Evolutionary conservation across 495 filamentous ascomycete species (phyloP).

Genomic region (Hypoxylon fuscum): DNA sequence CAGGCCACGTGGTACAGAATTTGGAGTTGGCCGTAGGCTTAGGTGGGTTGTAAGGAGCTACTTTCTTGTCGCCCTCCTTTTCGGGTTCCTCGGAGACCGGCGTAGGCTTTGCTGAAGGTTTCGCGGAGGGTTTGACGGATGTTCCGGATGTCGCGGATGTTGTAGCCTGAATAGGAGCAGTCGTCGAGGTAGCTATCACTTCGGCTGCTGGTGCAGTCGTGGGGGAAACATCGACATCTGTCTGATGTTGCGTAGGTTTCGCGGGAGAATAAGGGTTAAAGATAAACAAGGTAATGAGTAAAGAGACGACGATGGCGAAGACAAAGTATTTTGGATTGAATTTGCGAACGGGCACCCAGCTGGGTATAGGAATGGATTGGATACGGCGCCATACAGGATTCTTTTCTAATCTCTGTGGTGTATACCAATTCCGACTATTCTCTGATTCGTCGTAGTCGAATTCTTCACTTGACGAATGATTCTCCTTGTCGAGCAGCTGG

Average conservation of each 20-base stretch:
- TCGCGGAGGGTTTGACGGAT: no score
- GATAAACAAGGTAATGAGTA: slow-evolving; percentile 35
- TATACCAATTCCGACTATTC: slow-evolving; percentile 24
- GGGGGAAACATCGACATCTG: slow-evolving; percentile 23
- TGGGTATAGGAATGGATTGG: slow-evolving; percentile 31
- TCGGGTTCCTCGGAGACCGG: background rate
- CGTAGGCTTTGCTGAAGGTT: background rate
- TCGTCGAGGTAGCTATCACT: background rate
- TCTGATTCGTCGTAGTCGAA: slow-evolving; percentile 36
- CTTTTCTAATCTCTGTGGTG: slow-evolving; percentile 9
- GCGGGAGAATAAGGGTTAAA: slow-evolving; percentile 39
- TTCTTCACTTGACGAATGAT: slow-evolving; percentile 30
- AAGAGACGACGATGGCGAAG: slow-evolving; percentile 27
- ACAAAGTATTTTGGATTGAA: slow-evolving; percentile 36
- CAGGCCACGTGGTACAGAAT: slow-evolving; percentile 45
- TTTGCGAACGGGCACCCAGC: slow-evolving; percentile 38
- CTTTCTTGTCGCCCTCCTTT: background rate
- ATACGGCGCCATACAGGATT: slow-evolving; percentile 36
- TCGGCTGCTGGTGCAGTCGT: background rate
- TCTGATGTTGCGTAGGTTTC: slow-evolving; percentile 29
- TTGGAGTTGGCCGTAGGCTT: slow-evolving; percentile 17
- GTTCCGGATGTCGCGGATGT: slow-evolving; percentile 1
- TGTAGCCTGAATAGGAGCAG: background rate
- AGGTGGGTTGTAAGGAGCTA: slow-evolving; percentile 4
- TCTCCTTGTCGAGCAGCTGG: slow-evolving; percentile 34